Conservation (phyloP, 306 rosid species). For the Urtica urens region DNA sequence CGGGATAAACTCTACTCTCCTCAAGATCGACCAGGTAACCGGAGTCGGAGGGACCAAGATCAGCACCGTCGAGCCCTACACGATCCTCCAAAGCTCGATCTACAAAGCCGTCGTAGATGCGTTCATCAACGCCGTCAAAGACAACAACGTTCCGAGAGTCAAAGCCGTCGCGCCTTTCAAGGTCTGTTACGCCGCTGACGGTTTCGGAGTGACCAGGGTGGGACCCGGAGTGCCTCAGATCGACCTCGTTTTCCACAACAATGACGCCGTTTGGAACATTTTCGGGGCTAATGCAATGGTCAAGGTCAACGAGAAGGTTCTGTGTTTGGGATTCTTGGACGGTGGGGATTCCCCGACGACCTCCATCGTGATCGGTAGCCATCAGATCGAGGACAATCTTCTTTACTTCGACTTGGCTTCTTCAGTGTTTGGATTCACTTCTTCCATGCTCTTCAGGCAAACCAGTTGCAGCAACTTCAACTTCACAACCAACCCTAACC, state of each 20-base stretch:
- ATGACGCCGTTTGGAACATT: conserved; percentile 30
- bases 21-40: conserved; percentile 23
- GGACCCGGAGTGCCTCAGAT: conserved; percentile 47
- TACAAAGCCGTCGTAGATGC: conserved; percentile 31
- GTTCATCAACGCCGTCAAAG: conserved; percentile 17
- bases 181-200: conserved; percentile 24
- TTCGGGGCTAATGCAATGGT: conserved; percentile 63
- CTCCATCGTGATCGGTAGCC: conserved; percentile 49
- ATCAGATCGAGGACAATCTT: conserved; percentile 50
- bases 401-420: conserved; percentile 47
- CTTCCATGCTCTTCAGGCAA: conserved; percentile 13
- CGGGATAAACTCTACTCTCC: conserved; percentile 24
- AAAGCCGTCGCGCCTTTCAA: conserved; percentile 38
- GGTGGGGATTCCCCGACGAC: conserved; percentile 33
- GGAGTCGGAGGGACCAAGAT: conserved; percentile 54
- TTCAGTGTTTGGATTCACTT: conserved; percentile 38
- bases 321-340: conserved; percentile 54
- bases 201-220: conserved; percentile 16
- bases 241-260: conserved; percentile 33
- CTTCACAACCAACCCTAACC: too few relatives aligned
- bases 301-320: conserved; percentile 16
- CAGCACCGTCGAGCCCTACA: conserved; percentile 48
- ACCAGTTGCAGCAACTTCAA: conserved; percentile 23
- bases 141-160: conserved; percentile 16
- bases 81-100: conserved; percentile 34